Percentiles rank a stretch among this genome's conserved stretches.
Conservation (phyloP, 1,139 yeast species). For the Yamadazyma spencermartinsiae region DNA sequence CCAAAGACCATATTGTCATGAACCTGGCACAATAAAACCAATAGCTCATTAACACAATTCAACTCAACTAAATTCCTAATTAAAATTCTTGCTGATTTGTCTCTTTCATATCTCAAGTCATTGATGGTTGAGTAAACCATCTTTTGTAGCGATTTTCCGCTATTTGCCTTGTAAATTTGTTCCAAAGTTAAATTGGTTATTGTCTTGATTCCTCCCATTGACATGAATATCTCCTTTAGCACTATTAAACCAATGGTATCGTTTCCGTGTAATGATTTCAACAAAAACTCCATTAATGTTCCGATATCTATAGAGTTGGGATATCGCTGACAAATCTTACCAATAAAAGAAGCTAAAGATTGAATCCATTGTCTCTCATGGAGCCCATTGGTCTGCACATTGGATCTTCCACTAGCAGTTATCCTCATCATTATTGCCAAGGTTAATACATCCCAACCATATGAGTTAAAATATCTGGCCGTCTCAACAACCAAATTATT, state of each 20-base stretch:
- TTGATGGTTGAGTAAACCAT: slow-evolving; percentile 63
- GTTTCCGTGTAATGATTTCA: slow-evolving; percentile 64
- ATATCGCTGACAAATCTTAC: slow-evolving; percentile 58
- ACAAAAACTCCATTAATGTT: slow-evolving; percentile 58
- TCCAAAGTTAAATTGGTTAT: slow-evolving; percentile 61
- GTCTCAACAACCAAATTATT: slow-evolving; percentile 78
- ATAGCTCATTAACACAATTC: slow-evolving; percentile 58
- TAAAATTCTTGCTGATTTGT: slow-evolving; percentile 53
- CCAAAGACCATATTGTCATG: slow-evolving; percentile 43
- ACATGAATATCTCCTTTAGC: slow-evolving; percentile 63
- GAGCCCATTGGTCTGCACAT: slow-evolving; percentile 77
- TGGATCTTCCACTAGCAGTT: slow-evolving; percentile 61
- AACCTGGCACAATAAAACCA: slow-evolving; percentile 61
- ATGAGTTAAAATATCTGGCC: slow-evolving; percentile 72
- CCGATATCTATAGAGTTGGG: slow-evolving; percentile 50
- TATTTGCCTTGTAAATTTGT: slow-evolving; percentile 68
- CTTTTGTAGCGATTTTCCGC: slow-evolving; percentile 59
- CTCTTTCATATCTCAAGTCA: slow-evolving; percentile 52
- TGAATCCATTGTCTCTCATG: slow-evolving; percentile 86
- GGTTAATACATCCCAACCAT: slow-evolving; percentile 86
- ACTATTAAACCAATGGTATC: slow-evolving; percentile 69
- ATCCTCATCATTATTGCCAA: slow-evolving; percentile 72
- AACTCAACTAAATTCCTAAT: slow-evolving; percentile 47
- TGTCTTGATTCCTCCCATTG: slow-evolving; percentile 84
- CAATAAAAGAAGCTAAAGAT: slow-evolving; percentile 65